Evolutionary conservation across 176 grass and related monocot species (phyloP).

Genomic region (Pontederia crassipes): DNA sequence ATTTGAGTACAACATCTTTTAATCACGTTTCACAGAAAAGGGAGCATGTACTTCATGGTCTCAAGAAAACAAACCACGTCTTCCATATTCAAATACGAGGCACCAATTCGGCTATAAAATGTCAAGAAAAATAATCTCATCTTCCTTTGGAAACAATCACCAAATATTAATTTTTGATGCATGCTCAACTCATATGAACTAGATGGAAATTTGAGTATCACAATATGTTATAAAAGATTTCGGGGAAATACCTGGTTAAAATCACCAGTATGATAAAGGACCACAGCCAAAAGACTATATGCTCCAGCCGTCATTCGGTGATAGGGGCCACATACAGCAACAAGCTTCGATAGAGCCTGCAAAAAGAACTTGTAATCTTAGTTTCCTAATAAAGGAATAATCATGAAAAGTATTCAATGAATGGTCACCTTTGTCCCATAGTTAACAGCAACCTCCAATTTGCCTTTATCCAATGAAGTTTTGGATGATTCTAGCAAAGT

Average conservation of each 20-base stretch:
- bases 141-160: too few species aligned
- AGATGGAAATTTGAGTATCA: background rate
- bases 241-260: constrained; percentile 79
- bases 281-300: constrained; percentile 97
- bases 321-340: constrained; percentile 96
- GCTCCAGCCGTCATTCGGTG: constrained; percentile 99
- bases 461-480: constrained; percentile 95
- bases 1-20: too few species aligned
- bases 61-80: too few species aligned
- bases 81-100: too few species aligned
- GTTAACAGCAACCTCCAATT: constrained; percentile 96
- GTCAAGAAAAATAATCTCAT: too few species aligned
- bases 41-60: too few species aligned
- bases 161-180: too few species aligned
- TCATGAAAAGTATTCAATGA: background rate
- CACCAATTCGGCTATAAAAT: too few species aligned
- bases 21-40: too few species aligned
- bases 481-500: constrained; percentile 97
- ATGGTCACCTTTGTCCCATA: constrained; percentile 62
- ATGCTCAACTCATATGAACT: too few species aligned
- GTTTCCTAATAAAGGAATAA: background rate
- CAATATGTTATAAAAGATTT: background rate
- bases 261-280: constrained; percentile 96
- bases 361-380: background rate
- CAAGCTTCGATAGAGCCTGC: constrained; percentile 95